A percentile compares a stretch with the other conserved stretches of the same genome.
Evolutionary conservation across 768 basidiomycete genomes (phyloP).

Genomic region (Ramaria rubella): DNA sequence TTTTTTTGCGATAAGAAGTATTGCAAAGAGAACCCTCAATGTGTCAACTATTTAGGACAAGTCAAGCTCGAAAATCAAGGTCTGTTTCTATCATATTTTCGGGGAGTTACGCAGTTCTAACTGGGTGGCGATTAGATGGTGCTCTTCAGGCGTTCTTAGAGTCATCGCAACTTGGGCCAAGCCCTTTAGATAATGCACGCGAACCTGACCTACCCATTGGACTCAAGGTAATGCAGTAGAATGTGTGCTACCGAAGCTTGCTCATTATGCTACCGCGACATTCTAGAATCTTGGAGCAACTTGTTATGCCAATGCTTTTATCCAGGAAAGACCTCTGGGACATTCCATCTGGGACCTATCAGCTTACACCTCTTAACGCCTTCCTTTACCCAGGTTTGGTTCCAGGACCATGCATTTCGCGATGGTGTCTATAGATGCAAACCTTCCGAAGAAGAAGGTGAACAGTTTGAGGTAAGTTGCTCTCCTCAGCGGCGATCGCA

Average conservation of each 20-base stretch:
- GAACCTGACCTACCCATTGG: slow-evolving; percentile 62
- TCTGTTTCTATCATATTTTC: slow-evolving; percentile 24
- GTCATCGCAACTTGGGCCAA: slow-evolving; percentile 42
- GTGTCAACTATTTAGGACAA: slow-evolving; percentile 84
- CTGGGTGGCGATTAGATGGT: slow-evolving; percentile 41
- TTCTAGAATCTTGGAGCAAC: slow-evolving; percentile 90
- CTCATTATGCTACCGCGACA: slow-evolving; percentile 2
- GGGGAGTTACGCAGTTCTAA: slow-evolving; percentile 6
- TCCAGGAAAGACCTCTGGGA: slow-evolving; percentile 52
- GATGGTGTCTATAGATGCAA: slow-evolving; percentile 75
- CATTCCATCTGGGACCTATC: neutral
- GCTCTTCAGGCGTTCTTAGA: slow-evolving; percentile 48
- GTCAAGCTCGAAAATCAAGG: slow-evolving; percentile 75
- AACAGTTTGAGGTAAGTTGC: slow-evolving; percentile 35
- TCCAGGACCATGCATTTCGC: slow-evolving; percentile 75
- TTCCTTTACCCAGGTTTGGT: slow-evolving; percentile 68
- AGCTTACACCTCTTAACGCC: neutral
- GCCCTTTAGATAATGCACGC: slow-evolving; percentile 47
- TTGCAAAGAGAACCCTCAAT: slow-evolving; percentile 77
- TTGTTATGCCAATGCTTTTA: slow-evolving; percentile 92
- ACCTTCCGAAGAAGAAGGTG: slow-evolving; percentile 44
- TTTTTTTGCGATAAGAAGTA: slow-evolving; percentile 48
- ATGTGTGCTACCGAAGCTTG: neutral
- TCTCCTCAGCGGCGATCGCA: neutral
- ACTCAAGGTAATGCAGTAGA: slow-evolving; percentile 46